These are phyloP conservation scores for Coniella lustricola DNA, from an alignment of 2,329 filamentous ascomycete species.

Conservation along the genomic window DNA sequence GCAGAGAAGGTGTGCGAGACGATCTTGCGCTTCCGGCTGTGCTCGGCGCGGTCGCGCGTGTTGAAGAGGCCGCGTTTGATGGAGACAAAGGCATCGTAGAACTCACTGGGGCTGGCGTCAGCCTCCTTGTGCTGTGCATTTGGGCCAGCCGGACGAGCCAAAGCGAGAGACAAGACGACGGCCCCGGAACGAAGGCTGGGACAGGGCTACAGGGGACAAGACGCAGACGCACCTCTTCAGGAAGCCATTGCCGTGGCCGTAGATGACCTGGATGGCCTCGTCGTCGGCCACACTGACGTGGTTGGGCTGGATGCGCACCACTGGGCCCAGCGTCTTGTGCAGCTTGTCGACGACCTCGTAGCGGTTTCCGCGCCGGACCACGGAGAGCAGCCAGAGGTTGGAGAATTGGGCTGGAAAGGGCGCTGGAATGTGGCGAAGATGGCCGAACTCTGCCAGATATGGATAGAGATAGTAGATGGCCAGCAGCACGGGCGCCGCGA, in stretches of 20 bases:
- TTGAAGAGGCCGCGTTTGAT: conserved; percentile 85
- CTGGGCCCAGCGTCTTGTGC: conserved; percentile 69
- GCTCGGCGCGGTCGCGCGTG: conserved; percentile 72
- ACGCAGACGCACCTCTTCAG: conserved; percentile 50
- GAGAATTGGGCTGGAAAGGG: conserved; percentile 61
- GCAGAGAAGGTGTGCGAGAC: conserved; percentile 80
- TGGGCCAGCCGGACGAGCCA: too few relatives aligned
- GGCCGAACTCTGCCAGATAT: conserved; percentile 48
- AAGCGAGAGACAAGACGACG: too few relatives aligned
- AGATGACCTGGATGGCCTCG: conserved; percentile 67
- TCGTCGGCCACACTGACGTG: conserved; percentile 79
- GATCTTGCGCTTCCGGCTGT: conserved; percentile 83
- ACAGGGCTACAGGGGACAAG: too few relatives aligned
- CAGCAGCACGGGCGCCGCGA: conserved; percentile 39
- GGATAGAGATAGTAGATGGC: conserved; percentile 51
- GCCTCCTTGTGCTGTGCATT: too few relatives aligned
- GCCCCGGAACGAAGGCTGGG: too few relatives aligned
- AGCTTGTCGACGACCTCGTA: conserved; percentile 60
- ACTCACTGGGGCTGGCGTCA: conserved; percentile 57
- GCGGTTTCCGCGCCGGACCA: conserved; percentile 57
- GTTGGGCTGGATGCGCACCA: conserved; percentile 77
- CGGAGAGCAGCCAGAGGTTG: conserved; percentile 72
- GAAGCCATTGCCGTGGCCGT: conserved; percentile 74
- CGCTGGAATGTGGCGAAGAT: conserved; percentile 49
- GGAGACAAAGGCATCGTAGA: conserved; percentile 87